Evolutionary conservation across 2,329 filamentous ascomycete species (phyloP), one percentile per base, ranked within the genome.

Genomic region (Aspergillus sp.): DNA sequence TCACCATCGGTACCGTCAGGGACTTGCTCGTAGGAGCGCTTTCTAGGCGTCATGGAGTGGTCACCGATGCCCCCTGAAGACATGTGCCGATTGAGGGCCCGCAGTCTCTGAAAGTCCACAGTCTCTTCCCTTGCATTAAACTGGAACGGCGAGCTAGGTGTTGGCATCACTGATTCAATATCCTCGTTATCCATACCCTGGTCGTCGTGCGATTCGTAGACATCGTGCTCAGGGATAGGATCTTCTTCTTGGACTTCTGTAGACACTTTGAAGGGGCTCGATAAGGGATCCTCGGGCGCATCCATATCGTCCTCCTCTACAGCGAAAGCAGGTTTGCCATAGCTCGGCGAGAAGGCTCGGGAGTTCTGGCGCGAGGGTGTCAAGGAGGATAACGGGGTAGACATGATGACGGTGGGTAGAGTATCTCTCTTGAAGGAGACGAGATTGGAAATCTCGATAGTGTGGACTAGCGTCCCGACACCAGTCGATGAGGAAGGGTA

Each of bases 321-420:
- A 21, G 41, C 39, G 7, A 42, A 21, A 3, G 19, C 10, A 15
- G 47, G 10, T 17, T 50, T 32, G n/a, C 15, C 62, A 39, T 62
- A 66, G 56, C 62, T 65, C 42, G 69, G 67, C n/a, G 72, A 76
- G 32, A 68, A 68, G 51, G 68, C 68, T 61, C 77, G 74, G 44
- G 71, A 71, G 63, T 80, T 80, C 61, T 78, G 77, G 62, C 71
- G 74, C 48, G 77, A 77, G 25, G 76, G 68, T 42, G 77, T 75
- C 49, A 80, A 70, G n/a, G 75, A 73, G 5, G 75, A 78, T 32
- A 80, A 66, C 54, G 77, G 76, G 58, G 73, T 73, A 57, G 76
- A 70, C 76, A 79, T 80, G 56, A 42, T 66, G 62, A 36, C 62
- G 51, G 23, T 56, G 54, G 61, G 21, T 27, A 17, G 11, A 19